A percentile compares a stretch with the other conserved stretches of the same genome.
Evolutionary conservation across 169 alveolate species (phyloP).

Genomic region (Plasmodium berghei): DNA sequence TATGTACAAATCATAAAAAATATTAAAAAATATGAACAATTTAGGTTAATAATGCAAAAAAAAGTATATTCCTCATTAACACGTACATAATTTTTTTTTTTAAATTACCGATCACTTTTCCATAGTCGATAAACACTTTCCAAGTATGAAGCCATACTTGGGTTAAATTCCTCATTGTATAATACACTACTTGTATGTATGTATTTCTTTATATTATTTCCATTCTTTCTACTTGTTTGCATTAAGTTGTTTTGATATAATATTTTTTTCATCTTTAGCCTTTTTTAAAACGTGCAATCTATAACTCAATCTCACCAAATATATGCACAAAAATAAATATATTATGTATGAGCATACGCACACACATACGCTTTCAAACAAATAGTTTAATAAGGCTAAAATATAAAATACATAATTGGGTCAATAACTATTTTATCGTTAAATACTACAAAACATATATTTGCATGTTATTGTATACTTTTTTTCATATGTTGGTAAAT

Average conservation of each 20-base stretch:
- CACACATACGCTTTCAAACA: not conserved
- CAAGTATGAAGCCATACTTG: slow-evolving; percentile 61
- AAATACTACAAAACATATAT: too few species aligned
- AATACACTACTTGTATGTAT: slow-evolving; percentile 28
- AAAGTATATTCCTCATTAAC: too few species aligned
- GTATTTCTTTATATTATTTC: slow-evolving; percentile 7
- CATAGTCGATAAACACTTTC: slow-evolving; percentile 38
- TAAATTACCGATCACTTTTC: slow-evolving; percentile 35
- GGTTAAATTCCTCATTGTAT: slow-evolving; percentile 27
- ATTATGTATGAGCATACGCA: not conserved
- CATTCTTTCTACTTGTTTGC: slow-evolving; percentile 14
- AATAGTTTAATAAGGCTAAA: not conserved
- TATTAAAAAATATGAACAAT: too few species aligned
- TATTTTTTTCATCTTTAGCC: slow-evolving; percentile 28
- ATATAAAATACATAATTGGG: not conserved
- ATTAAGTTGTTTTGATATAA: slow-evolving; percentile 7
- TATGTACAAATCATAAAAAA: not conserved
- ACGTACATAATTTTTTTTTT: too few species aligned
- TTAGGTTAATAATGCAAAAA: too few species aligned
- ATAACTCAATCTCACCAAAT: not conserved
- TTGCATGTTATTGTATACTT: too few species aligned
- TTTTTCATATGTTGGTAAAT: too few species aligned
- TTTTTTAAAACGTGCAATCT: not conserved
- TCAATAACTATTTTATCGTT: too few species aligned
- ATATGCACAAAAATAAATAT: too few species aligned